phyloP scores from a whole-genome alignment of 2,329 filamentous ascomycete genomes.

The Pseudocercospora fuligena region DNA sequence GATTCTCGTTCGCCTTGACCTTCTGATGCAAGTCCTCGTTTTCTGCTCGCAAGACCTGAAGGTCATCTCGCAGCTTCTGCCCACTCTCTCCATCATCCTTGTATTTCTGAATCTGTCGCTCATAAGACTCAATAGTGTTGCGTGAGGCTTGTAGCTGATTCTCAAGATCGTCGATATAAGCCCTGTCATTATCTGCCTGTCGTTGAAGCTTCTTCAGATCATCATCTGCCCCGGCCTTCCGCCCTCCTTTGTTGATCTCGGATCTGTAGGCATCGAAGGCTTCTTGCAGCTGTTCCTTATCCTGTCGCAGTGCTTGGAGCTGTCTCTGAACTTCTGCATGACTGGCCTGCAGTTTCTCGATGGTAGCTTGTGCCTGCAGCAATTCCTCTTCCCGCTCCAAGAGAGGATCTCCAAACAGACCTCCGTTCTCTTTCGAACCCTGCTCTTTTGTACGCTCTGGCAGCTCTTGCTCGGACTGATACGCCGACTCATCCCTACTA shows the following conservation, averaged over 20 bases:
- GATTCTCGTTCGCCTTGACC: conserved; percentile 57
- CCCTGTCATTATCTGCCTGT: conserved; percentile 51
- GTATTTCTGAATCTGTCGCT: conserved; percentile 51
- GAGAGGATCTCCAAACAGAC: conserved; percentile 47
- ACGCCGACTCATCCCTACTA: conserved; percentile 38
- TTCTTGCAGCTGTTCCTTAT: conserved; percentile 53
- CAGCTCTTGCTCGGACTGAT: conserved; percentile 38
- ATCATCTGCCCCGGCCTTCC: conserved; percentile 46
- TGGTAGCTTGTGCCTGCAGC: conserved; percentile 54
- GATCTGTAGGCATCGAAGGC: conserved; percentile 53
- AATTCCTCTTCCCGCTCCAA: conserved; percentile 57
- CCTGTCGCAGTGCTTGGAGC: conserved; percentile 47
- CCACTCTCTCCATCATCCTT: conserved; percentile 50
- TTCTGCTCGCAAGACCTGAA: conserved; percentile 55
- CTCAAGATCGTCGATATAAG: conserved; percentile 57
- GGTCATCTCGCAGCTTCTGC: conserved; percentile 55
- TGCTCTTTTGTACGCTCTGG: conserved; percentile 27
- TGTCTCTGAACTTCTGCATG: conserved; percentile 49
- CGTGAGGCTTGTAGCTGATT: conserved; percentile 51
- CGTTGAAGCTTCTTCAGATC: conserved; percentile 50
- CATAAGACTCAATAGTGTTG: conserved; percentile 51
- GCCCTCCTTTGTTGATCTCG: conserved; percentile 49
- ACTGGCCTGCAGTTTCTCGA: conserved; percentile 49
- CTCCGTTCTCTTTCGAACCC: conserved; percentile 27
- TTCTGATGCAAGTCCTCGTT: conserved; percentile 56